A percentile compares a stretch with the other conserved stretches of the same genome.
Conservation (phyloP, 2,329 filamentous ascomycete genomes). For the Ploettnerulaceae sp. region DNA sequence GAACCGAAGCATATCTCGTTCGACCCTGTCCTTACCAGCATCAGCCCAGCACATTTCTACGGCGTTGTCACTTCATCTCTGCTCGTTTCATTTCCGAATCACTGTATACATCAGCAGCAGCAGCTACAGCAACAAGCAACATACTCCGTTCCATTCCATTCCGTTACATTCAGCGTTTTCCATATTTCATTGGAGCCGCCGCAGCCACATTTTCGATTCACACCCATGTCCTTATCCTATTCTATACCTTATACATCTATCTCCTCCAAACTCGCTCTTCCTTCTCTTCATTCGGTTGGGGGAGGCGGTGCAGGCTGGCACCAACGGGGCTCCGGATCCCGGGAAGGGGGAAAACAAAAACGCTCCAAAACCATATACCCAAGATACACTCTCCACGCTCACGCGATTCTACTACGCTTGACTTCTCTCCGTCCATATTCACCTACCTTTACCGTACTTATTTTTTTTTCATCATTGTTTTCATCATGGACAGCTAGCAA, state of each 20-base stretch:
- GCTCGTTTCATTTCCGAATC: background rate
- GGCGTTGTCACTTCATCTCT: conserved; percentile 11
- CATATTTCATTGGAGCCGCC: background rate
- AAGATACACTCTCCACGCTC: conserved; percentile 29
- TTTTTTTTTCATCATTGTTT: background rate
- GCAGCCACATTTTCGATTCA: conserved; percentile 12
- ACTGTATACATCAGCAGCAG: conserved; percentile 8
- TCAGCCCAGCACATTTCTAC: conserved; percentile 12
- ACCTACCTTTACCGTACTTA: background rate
- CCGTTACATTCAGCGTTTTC: conserved; percentile 9
- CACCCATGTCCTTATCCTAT: conserved; percentile 18
- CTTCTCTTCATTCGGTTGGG: conserved; percentile 21
- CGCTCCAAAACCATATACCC: conserved; percentile 27
- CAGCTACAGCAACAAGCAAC: background rate
- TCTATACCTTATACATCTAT: conserved; percentile 2
- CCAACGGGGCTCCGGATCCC: conserved; percentile 11
- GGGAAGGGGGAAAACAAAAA: background rate
- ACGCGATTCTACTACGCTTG: too few relatives aligned
- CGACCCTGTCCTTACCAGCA: conserved; percentile 19
- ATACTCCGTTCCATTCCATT: background rate
- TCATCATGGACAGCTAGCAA: background rate
- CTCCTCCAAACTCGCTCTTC: conserved; percentile 12
- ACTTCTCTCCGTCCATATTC: background rate
- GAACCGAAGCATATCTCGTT: conserved; percentile 6
- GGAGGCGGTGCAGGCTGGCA: conserved; percentile 24